phyloP scores from a whole-genome alignment of 176 grass and related monocot species.

The Lolium perenne region DNA sequence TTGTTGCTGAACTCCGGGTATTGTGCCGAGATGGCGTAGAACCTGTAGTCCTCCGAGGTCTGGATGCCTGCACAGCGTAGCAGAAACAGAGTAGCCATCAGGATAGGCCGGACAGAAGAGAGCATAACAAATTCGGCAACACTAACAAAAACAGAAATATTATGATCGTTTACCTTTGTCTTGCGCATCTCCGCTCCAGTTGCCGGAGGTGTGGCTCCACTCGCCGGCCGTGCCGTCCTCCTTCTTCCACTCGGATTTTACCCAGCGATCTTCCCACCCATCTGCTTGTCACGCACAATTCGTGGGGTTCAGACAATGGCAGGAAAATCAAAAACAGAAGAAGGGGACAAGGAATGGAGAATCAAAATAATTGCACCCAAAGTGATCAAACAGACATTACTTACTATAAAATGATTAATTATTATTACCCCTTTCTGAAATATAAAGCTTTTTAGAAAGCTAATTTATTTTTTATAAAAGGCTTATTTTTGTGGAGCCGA shows the following conservation, averaged over 20 bases:
- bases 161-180: slow-evolving; percentile 64
- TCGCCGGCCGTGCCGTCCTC: slow-evolving; percentile 74
- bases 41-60: slow-evolving; percentile 90
- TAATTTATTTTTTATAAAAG: too few species aligned
- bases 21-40: slow-evolving; percentile 93
- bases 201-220: slow-evolving; percentile 82
- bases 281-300: slow-evolving; percentile 39
- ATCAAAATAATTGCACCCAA: too few species aligned
- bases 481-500: too few species aligned
- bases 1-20: slow-evolving; percentile 83
- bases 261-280: slow-evolving; percentile 79
- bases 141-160: neutral
- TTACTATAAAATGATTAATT: too few species aligned
- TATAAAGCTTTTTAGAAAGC: too few species aligned
- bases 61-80: slow-evolving; percentile 68
- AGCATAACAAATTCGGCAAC: neutral
- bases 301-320: neutral
- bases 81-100: neutral
- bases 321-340: too few species aligned
- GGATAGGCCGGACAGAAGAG: neutral
- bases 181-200: slow-evolving; percentile 77
- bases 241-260: slow-evolving; percentile 89
- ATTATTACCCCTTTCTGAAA: too few species aligned
- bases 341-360: too few species aligned
- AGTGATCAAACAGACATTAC: too few species aligned